phyloP scores from a whole-genome alignment of 805 yeast species.

The Wickerhamiella sorbophila region DNA sequence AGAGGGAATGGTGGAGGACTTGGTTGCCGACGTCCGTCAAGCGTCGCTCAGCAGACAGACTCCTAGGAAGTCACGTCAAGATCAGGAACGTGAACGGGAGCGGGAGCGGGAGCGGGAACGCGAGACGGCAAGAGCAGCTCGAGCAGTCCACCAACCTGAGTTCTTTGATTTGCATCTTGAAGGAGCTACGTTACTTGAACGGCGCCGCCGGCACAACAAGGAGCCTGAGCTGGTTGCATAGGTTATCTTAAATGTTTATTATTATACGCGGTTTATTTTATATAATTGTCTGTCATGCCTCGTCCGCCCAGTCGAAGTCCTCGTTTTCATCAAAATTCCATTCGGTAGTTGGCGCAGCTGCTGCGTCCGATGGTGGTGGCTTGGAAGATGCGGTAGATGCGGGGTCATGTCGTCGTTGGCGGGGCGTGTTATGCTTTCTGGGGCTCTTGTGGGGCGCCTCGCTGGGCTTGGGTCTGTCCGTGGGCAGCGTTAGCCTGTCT shows the following conservation, averaged over 20 bases:
- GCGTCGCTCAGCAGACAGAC: conserved; percentile 12
- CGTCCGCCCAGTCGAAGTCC: conserved; percentile 3
- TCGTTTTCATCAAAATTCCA: neutral
- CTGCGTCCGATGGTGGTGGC: no score
- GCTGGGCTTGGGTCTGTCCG: no score
- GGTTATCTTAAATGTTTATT: neutral
- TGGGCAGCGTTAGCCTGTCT: neutral
- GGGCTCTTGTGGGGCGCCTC: no score
- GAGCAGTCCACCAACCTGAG: conserved; percentile 10
- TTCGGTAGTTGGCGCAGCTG: no score
- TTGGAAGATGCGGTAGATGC: no score
- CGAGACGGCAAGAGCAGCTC: neutral
- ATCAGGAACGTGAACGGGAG: conserved; percentile 5
- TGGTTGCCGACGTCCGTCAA: conserved; percentile 10
- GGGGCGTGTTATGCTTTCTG: no score
- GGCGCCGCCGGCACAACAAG: conserved; percentile 26
- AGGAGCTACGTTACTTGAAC: conserved; percentile 47
- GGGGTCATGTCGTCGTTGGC: no score
- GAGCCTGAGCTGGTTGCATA: conserved; percentile 2
- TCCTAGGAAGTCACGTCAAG: conserved; percentile 5
- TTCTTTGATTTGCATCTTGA: conserved; percentile 46
- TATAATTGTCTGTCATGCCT: neutral
- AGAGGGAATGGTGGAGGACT: conserved; percentile 4
- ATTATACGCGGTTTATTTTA: neutral
- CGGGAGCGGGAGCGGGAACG: conserved; percentile 3